Evolutionary conservation across 257 asterid species (phyloP).

Genomic region (Ilex asprella): DNA sequence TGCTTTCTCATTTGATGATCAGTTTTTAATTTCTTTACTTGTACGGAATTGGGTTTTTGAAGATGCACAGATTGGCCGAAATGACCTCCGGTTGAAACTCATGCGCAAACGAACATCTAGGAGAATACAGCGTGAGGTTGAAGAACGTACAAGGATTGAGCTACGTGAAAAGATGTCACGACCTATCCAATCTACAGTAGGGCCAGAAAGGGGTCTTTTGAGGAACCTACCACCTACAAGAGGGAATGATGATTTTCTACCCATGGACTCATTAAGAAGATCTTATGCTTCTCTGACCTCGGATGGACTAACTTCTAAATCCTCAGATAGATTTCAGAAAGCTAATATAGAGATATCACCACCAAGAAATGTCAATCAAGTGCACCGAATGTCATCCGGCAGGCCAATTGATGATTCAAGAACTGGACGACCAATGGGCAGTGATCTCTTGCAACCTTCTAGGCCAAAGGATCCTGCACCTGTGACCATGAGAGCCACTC

Average conservation of each 20-base stretch:
- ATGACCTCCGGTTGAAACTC: slow-evolving; percentile 56
- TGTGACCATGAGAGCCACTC: slow-evolving; percentile 16
- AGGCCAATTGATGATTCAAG: slow-evolving; percentile 27
- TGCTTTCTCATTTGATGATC: slow-evolving; percentile 1
- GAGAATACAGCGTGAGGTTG: slow-evolving; percentile 28
- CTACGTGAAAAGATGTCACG: slow-evolving; percentile 27
- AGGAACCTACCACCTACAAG: slow-evolving; percentile 20
- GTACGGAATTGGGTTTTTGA: slow-evolving; percentile 13
- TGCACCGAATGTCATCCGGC: slow-evolving; percentile 16
- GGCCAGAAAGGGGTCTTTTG: slow-evolving; percentile 16
- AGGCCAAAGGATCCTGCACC: slow-evolving; percentile 29
- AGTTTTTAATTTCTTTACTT: slow-evolving; percentile 1
- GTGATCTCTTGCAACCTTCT: slow-evolving; percentile 20
- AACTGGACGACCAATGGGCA: slow-evolving; percentile 11
- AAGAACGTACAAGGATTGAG: slow-evolving; percentile 28
- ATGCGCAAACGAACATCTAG: slow-evolving; percentile 42
- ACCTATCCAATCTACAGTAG: slow-evolving; percentile 32
- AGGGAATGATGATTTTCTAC: slow-evolving; percentile 15
- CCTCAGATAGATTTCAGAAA: slow-evolving; percentile 18
- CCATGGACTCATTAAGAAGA: slow-evolving; percentile 24
- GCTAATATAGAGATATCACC: slow-evolving; percentile 23
- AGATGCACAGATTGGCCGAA: slow-evolving; percentile 30
- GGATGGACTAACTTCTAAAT: slow-evolving; percentile 23
- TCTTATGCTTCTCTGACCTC: slow-evolving; percentile 34
- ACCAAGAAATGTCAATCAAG: slow-evolving; percentile 28